Conservation (phyloP, 805 yeast species). For the Hanseniaspora pseudoguilliermondii region DNA sequence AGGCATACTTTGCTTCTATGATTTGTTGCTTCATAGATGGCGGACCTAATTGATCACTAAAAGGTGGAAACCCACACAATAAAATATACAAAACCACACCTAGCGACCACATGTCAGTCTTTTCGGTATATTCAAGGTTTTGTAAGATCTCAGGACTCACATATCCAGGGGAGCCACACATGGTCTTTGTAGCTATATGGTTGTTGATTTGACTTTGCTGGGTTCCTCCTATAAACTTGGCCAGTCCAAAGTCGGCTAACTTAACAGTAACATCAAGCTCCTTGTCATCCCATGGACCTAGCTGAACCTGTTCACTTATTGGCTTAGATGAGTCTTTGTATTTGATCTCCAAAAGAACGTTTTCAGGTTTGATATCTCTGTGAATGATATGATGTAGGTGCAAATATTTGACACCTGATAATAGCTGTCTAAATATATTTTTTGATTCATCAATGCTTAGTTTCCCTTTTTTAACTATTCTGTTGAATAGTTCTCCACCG, state of each 20-base stretch:
- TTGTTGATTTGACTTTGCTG: constrained; percentile 25
- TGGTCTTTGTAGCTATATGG: constrained; percentile 56
- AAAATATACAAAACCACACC: constrained; percentile 71
- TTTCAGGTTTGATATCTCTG: constrained; percentile 71
- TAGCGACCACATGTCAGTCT: constrained; percentile 72
- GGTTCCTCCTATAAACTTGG: constrained; percentile 39
- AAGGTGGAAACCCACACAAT: constrained; percentile 75
- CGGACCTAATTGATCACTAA: constrained; percentile 70
- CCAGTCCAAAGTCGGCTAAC: constrained; percentile 71
- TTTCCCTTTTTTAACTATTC: constrained; percentile 53
- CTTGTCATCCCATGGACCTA: constrained; percentile 35
- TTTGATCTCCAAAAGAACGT: constrained; percentile 41
- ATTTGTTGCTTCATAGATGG: constrained; percentile 70
- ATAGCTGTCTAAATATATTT: constrained; percentile 50
- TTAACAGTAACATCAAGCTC: constrained; percentile 56
- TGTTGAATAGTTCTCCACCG: constrained; percentile 63
- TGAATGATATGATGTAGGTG: constrained; percentile 63
- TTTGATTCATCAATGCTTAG: constrained; percentile 51
- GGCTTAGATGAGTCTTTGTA: constrained; percentile 25
- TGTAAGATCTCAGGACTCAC: constrained; percentile 69
- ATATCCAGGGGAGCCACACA: constrained; percentile 80
- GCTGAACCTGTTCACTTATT: constrained; percentile 20
- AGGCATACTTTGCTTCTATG: constrained; percentile 51
- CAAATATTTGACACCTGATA: constrained; percentile 51
- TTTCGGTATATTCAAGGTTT: constrained; percentile 49